Base-by-base conservation (phyloP, 805 yeast species). In the Schwanniomyces sp. region DNA sequence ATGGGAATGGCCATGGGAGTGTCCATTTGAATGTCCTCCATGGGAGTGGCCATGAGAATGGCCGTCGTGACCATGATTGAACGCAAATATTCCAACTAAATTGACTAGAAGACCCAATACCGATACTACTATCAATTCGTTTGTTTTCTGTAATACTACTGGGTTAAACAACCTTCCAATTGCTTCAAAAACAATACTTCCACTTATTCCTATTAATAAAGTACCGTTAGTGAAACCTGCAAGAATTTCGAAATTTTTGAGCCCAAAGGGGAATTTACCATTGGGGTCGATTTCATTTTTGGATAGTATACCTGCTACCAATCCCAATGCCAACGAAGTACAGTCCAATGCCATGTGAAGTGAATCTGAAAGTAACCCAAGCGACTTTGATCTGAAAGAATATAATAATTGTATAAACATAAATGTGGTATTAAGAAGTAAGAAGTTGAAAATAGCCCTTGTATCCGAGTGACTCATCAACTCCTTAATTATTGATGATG, bases 151-250 rank as follows among this genome's bases (percentile, higher is more conserved):
- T 34, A 94, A 69, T 46, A 74, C 78, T 1, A 91, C 86, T 0
- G 98, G 98, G 53, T 83, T 77, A 40, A 82, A 75, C 26, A 94
- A 74, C 51, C 99, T 78, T 45, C 90, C 92, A 25, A 89, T 56
- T 0, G 97, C 94, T 64, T 94, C 97, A 52, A 88, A 83, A 21
- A 88, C 76, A 40, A 94, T 91, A 16, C 96, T 94, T 21, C 86
- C 85, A 21, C 94, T 91, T 40, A 94, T 92, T 2, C 96, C 97
- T 21, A 95, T 66, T 38, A 94, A 72, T 43, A 94, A 67, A 7
- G 95, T 86, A 4, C 96, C 99, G 64, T 94, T 94, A 4, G 98
- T 88, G 59, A 94, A 94, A 0, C 99, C 99, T 0, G 97, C 94
- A 46, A 94, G 74, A 2, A 95, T 91, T 63, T 91, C 98, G 41